Conservation (phyloP, 768 basidiomycete species). For the Boletus tomentosulus region DNA sequence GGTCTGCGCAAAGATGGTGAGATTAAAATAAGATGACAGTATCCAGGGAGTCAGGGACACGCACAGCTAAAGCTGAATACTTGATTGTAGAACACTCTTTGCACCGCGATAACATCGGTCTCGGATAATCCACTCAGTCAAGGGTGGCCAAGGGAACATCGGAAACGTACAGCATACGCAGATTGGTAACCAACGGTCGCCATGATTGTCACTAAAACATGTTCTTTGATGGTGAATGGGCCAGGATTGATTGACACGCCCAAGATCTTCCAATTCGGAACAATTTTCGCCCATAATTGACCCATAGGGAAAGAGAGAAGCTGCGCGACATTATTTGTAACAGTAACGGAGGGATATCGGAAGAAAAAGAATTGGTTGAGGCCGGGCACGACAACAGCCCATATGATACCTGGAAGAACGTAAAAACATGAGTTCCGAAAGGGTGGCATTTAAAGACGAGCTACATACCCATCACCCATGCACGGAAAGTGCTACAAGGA, state of each 20-base stretch:
- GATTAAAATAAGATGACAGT: neutral
- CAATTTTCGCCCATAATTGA: conserved; percentile 50
- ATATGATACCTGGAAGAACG: conserved; percentile 33
- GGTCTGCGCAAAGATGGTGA: conserved; percentile 31
- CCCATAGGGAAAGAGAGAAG: conserved; percentile 71
- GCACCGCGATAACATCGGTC: conserved; percentile 73
- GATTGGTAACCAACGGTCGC: conserved; percentile 43
- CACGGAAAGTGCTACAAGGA: conserved; percentile 56
- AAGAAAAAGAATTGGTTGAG: conserved; percentile 79
- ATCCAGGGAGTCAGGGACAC: conserved; percentile 6
- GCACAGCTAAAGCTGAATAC: conserved; percentile 47
- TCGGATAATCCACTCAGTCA: conserved; percentile 9
- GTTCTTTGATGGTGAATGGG: conserved; percentile 73
- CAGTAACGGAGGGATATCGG: conserved; percentile 49
- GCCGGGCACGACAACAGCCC: conserved; percentile 63
- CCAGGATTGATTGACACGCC: conserved; percentile 69
- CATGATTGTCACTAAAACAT: conserved; percentile 69
- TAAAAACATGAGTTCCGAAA: neutral
- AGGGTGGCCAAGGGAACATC: neutral
- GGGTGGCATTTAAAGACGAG: neutral
- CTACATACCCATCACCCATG: conserved; percentile 50
- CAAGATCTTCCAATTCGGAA: conserved; percentile 51
- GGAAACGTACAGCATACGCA: conserved; percentile 16
- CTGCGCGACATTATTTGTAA: conserved; percentile 61
- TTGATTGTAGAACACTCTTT: conserved; percentile 64